Evolutionary conservation across 371 early-diverging fungal species (phyloP).

Genomic region (Mortierella sp.): DNA sequence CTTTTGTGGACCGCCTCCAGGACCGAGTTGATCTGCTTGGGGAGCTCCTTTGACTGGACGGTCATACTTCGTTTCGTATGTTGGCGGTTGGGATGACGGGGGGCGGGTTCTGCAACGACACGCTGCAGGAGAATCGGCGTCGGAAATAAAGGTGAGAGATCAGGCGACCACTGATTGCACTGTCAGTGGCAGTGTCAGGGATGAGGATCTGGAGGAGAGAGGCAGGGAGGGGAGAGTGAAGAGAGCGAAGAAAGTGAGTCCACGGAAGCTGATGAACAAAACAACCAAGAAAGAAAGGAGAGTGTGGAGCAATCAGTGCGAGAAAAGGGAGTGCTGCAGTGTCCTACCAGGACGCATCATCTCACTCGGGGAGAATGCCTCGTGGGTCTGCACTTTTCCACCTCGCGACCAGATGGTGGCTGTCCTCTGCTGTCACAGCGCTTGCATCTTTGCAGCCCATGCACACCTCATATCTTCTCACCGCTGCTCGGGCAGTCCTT

Average conservation of each 20-base stretch:
- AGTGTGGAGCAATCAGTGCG: constrained; percentile 1
- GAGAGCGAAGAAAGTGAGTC: not conserved
- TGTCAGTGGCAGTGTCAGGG: too few relatives aligned
- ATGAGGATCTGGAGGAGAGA: not conserved
- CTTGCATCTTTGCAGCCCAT: too few relatives aligned
- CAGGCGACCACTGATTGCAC: too few relatives aligned
- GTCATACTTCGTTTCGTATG: constrained; percentile 14
- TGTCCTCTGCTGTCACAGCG: too few relatives aligned
- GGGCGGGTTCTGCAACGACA: not conserved
- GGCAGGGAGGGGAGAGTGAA: constrained; percentile 3
- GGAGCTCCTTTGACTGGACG: constrained; percentile 53
- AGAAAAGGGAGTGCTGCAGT: constrained; percentile 1
- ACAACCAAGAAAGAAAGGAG: not conserved
- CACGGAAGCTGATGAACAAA: constrained; percentile 1
- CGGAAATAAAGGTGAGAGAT: constrained; percentile 1
- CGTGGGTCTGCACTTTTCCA: too few relatives aligned
- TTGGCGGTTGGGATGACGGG: not conserved
- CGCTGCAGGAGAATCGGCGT: not conserved
- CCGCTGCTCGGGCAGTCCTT: too few relatives aligned
- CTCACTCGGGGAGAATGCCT: too few relatives aligned
- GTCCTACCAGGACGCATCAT: too few relatives aligned
- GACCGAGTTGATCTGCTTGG: constrained; percentile 54
- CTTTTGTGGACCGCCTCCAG: constrained; percentile 47
- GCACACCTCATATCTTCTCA: too few relatives aligned
- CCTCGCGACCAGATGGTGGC: too few relatives aligned